Evolutionary conservation across 176 grass and related monocot species (phyloP).

Genomic region (Guadua angustifolia): DNA sequence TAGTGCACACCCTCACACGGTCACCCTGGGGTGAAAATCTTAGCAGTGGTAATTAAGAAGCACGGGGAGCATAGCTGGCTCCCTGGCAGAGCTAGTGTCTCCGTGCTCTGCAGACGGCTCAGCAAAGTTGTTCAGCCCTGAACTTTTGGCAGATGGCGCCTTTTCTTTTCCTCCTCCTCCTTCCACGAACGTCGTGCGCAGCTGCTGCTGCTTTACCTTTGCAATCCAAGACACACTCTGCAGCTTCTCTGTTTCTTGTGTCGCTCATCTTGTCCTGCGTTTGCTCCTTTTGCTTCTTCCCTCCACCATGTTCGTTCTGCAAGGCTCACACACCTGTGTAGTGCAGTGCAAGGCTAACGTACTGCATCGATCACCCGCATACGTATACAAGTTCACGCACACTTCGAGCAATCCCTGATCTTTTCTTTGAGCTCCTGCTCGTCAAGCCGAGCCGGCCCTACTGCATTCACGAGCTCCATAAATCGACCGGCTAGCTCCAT

Average conservation of each 20-base stretch:
- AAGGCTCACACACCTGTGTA: not conserved
- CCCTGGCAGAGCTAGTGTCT: not conserved
- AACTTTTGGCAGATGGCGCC: not conserved
- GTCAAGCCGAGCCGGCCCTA: not conserved
- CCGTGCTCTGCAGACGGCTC: not conserved
- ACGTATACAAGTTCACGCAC: not conserved
- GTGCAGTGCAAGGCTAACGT: not conserved
- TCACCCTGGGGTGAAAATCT: not conserved
- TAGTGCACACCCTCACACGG: not conserved
- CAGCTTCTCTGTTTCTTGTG: not conserved
- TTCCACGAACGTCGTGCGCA: not conserved
- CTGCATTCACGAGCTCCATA: conserved; percentile 14
- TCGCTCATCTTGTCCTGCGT: not conserved
- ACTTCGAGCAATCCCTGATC: not conserved
- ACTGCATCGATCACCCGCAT: not conserved
- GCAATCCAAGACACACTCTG: not conserved
- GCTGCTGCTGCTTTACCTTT: not conserved
- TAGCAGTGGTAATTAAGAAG: not conserved
- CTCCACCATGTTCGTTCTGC: not conserved
- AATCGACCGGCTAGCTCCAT: not conserved
- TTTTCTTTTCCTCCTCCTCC: not conserved
- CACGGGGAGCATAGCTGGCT: not conserved
- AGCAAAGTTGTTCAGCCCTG: not conserved
- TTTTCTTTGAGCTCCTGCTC: not conserved
- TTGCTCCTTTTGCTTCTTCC: not conserved